Percentiles rank a stretch among this genome's conserved stretches.
Conservation (phyloP, 352 stramenopile species). For the Pythium volutum region DNA sequence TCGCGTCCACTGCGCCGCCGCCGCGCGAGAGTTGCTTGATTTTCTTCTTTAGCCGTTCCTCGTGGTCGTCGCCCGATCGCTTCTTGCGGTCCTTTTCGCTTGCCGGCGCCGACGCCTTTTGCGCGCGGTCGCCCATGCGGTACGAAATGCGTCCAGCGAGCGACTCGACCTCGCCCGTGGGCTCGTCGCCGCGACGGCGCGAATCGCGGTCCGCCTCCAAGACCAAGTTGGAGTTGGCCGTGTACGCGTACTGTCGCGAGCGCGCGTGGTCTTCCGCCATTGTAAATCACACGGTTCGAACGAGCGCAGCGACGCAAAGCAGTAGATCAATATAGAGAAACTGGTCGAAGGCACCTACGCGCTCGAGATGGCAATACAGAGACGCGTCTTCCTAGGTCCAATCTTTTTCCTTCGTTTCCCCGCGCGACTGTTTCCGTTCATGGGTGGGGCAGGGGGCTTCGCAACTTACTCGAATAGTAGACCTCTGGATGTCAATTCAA, state of each 20-base stretch:
- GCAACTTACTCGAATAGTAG: not conserved
- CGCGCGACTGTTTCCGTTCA: not conserved
- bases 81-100: conserved; percentile 40
- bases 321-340: not conserved
- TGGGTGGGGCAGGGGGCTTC: conserved; percentile 7
- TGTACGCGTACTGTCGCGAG: conserved; percentile 91
- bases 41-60: conserved; percentile 67
- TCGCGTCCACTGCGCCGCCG: conserved; percentile 3
- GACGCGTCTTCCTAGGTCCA: conserved; percentile 3
- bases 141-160: conserved; percentile 72
- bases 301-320: not conserved
- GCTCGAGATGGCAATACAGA: not conserved
- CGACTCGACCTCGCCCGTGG: conserved; percentile 86
- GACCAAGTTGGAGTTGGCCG: conserved; percentile 94
- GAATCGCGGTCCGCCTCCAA: conserved; percentile 89
- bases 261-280: conserved; percentile 91
- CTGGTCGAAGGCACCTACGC: not conserved
- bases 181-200: conserved; percentile 73
- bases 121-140: conserved; percentile 82
- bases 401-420: conserved; percentile 17
- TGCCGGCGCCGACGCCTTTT: conserved; percentile 51
- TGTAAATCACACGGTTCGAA: not conserved
- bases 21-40: conserved; percentile 47
- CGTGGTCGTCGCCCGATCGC: conserved; percentile 38
- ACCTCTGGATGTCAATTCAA: conserved; percentile 10